A percentile compares a stretch with the other conserved stretches of the same genome.
Conservation (phyloP, 805 yeast species). For the Spathaspora sp. region DNA sequence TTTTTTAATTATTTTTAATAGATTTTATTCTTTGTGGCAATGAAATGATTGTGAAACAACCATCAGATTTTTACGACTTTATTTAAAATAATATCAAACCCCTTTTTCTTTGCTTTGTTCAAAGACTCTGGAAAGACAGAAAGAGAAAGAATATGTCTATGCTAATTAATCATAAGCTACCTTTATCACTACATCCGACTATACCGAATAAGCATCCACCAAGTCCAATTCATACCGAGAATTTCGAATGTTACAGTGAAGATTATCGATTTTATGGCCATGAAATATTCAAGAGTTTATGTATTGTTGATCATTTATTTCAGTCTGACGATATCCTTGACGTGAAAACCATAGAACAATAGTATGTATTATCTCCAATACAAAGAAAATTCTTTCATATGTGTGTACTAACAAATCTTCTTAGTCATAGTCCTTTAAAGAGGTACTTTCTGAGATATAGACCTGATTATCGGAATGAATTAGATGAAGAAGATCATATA, state of each 20-base stretch:
- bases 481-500: background rate
- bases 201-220: background rate
- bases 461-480: background rate
- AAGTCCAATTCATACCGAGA: background rate
- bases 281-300: conserved; percentile 3
- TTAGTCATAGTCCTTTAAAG: conserved; percentile 1
- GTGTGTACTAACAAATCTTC: background rate
- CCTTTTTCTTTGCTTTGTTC: background rate
- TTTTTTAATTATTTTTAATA: too few relatives aligned
- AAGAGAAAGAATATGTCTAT: background rate
- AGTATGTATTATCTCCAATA: background rate
- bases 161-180: background rate
- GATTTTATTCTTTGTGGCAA: background rate
- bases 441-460: background rate
- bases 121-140: too few relatives aligned
- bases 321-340: background rate
- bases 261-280: background rate
- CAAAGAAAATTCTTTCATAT: background rate
- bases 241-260: background rate
- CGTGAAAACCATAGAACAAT: background rate
- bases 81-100: background rate
- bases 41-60: background rate
- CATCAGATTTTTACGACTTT: background rate
- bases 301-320: background rate
- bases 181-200: background rate